Evolutionary conservation across 257 asterid genomes (phyloP), one percentile per base, ranked within the genome.

Genomic region (Petunia axillaris): DNA sequence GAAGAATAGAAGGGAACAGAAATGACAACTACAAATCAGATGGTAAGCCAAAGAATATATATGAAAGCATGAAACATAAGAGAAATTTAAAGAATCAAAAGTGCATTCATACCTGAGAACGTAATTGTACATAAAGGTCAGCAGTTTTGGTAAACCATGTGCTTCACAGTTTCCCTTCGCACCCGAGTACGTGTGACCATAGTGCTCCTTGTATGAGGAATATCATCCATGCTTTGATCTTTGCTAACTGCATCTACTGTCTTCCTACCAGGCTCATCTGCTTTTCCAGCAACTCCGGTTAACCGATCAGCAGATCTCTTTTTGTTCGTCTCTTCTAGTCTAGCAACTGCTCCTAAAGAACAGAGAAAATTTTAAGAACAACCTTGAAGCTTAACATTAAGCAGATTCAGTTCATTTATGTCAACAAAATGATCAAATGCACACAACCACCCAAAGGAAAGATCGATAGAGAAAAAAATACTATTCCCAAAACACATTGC

Each of bases 91-190:
- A 55, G 62, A 55, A n/a, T 55, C 8, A 8, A 15, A 55, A 50
- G 43, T 10, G 77, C 2, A 13, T 52, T 52, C 55, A 52, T 52
- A 73, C 62, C 25, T 73, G 62, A 48, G 60, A 35, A 1, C 0
- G 16, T 3, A 11, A 50, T 50, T 2, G 4, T 44, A 68, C 82
- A 66, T 11, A 84, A 70, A 52, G 87, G 48, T 44, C 68, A 80
- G 73, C 64, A 44, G 11, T 84, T 84, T 9, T 82, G 85, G 59
- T 83, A 84, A 73, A 87, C 83, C 15, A 86, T 67, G 13, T 79
- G 88, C 88, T 83, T 87, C 15, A 86, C 79, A 2, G 87, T 84
- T 80, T 89, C 91, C 36, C 64, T 76, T 5, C 80, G 88, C 77
- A 81, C 38, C 54, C 78, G n/a, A 44, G 81, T 79, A 44, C 66